Evolutionary conservation across 148 eudicot genomes (phyloP).

Genomic region (Vaccinium corymbosum): DNA sequence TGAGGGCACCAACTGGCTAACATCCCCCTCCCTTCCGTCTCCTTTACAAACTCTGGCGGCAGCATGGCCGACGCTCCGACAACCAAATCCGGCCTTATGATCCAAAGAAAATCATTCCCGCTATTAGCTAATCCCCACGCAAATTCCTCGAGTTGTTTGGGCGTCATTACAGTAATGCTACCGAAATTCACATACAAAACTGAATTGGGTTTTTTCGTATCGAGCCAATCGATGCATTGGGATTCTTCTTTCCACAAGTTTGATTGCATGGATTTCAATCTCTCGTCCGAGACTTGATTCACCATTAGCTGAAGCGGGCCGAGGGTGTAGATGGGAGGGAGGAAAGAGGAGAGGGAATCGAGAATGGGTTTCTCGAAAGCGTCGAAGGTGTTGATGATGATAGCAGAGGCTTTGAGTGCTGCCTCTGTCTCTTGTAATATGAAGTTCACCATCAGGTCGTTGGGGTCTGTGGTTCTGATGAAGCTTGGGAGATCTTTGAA

Average conservation of each 20-base stretch:
- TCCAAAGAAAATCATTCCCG: constrained; percentile 41
- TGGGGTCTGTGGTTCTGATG: constrained; percentile 46
- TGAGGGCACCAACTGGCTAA: constrained; percentile 54
- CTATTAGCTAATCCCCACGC: constrained; percentile 42
- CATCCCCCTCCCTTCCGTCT: constrained; percentile 38
- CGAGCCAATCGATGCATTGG: constrained; percentile 48
- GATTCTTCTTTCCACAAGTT: constrained; percentile 55
- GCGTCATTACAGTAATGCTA: constrained; percentile 24
- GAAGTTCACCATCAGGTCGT: constrained; percentile 39
- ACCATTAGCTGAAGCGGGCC: neutral
- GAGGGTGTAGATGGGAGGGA: neutral
- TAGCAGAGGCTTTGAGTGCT: constrained; percentile 28
- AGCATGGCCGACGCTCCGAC: constrained; percentile 30
- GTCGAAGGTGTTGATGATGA: constrained; percentile 53
- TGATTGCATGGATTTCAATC: constrained; percentile 32
- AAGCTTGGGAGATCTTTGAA: constrained; percentile 44
- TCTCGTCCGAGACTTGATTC: constrained; percentile 9
- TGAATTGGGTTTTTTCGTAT: constrained; percentile 18
- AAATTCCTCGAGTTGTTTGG: constrained; percentile 20
- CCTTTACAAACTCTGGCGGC: constrained; percentile 38
- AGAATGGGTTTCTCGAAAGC: constrained; percentile 2
- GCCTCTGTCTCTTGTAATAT: neutral
- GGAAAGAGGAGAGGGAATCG: neutral
- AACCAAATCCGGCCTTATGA: constrained; percentile 46
- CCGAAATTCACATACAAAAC: constrained; percentile 9